Base-by-base conservation (phyloP, 352 stramenopile species). In the Elongisporangium undulatum region DNA sequence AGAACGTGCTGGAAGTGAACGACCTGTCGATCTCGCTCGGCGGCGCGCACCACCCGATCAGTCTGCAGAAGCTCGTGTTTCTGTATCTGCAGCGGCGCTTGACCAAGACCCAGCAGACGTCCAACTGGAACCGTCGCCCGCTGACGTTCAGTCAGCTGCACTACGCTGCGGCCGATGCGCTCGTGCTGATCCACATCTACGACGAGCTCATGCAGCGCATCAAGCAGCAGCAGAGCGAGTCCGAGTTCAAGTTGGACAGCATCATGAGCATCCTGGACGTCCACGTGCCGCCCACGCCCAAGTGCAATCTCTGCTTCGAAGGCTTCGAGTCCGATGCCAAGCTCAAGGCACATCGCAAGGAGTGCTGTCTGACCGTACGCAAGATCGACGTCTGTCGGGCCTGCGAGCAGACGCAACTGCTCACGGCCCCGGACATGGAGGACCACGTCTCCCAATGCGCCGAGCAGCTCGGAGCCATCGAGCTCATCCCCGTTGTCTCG, bases 31-130 rank as follows among this genome's bases (percentile, higher is more conserved):
- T 88, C 26, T 70, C 61, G 6, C 58, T 89, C 0, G 59, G 58
- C 1, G 80, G 79, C n/a, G 61, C 63, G 4, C 78, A 88, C 62
- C 69, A 80, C 39, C 71, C 69, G 22, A 65, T 93, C 3, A 91
- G 83, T 66, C 64, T 93, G 16, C 80, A 93, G 64, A 93, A 93
- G 54, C 68, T 91, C 5, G 81, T 87, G 24, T 89, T 75, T 56
- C 74, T 88, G 39, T 93, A 89, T 56, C 67, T 93, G 49, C 67
- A 87, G 51, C 74, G 69, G 23, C 82, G 79, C 29, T 69, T 93
- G 15, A 76, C 77, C 5, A 91, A 91, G 67, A 90, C 81, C 17
- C 83, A 90, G 74, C 83, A 92, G 66, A 85, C 66, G 22, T 92
- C 83, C 19, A 90, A 92, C 59, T 92, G 83, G 83, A 82, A 83